Base-by-base conservation (phyloP, 2,329 filamentous ascomycete genomes). In the Talaromyces sp. region DNA sequence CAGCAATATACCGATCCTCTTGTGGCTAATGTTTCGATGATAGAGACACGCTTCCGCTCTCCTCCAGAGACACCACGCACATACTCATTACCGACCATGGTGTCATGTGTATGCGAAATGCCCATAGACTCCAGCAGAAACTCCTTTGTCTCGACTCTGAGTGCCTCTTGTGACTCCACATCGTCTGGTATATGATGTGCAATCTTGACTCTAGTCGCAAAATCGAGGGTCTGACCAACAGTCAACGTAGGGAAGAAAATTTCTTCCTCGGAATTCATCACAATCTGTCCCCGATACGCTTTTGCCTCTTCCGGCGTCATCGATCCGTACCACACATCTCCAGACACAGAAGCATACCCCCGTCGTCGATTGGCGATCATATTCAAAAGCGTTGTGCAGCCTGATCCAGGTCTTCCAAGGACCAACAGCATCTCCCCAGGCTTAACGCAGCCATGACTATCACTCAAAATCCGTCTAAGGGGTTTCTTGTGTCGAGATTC, bases 361-460 rank as follows among this genome's bases (percentile, higher is more conserved):
- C 76, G 77, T 43, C 88, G 79, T 64, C 85, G 83, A 70, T 92
- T 92, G 60, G 88, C 82, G 5, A 92, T 80, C 70, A 90, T 81
- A 70, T 90, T 92, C 54, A 93, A 80, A 17, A 92, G 81, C 0
- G 89, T 90, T 0, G 89, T 91, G 73, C 90, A 92, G 38, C 89
- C 89, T 2, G 87, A 75, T 83, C 89, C 89, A 0, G 89, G 89
- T 0, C 88, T 82, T 2, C 89, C 89, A 0, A 91, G 80, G 0
- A 91, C 88, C 0, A 91, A 78, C 1, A 91, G 76, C 89, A 91
- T 90, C 75, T 91, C 88, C 22, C 89, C 90, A 0, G 89, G 89
- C 73, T 88, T 88, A 60, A 92, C 86, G 69, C 88, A 90, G 11
- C 89, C 89, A 72, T 88, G 85, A 65, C 84, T 86, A 70, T 86